These are phyloP conservation scores for Rhodosporidiobolus odoratus DNA, from an alignment of 768 basidiomycete genomes.

Conservation along the genomic window DNA sequence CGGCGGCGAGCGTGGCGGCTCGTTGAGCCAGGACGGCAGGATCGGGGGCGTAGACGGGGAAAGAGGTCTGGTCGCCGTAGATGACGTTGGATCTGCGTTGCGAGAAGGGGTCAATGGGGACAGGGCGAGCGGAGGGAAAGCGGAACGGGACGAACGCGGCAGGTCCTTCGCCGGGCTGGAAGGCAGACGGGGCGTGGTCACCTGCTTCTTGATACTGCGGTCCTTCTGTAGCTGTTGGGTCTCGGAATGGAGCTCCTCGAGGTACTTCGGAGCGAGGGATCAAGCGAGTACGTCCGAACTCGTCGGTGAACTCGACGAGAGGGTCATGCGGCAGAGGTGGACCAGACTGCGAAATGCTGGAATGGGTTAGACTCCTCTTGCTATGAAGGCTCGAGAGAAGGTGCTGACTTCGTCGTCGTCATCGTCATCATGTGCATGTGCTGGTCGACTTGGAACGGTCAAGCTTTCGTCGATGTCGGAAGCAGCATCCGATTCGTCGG, in stretches of 20 bases:
- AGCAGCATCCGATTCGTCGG: background rate
- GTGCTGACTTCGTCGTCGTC: slow-evolving; percentile 22
- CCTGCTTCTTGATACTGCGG: background rate
- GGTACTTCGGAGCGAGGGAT: slow-evolving; percentile 34
- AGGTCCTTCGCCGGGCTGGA: slow-evolving; percentile 22
- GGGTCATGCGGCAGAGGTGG: slow-evolving; percentile 15
- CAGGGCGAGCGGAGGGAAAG: background rate
- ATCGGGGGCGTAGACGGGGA: slow-evolving; percentile 81
- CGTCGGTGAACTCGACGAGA: slow-evolving; percentile 39
- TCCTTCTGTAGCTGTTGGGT: background rate
- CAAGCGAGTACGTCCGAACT: slow-evolving; percentile 41
- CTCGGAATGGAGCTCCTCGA: slow-evolving; percentile 22
- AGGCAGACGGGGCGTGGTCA: slow-evolving; percentile 1
- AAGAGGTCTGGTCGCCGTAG: slow-evolving; percentile 54
- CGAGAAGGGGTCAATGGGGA: background rate
- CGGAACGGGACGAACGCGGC: background rate
- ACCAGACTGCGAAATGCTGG: background rate
- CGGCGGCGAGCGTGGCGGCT: slow-evolving; percentile 62
- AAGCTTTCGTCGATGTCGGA: slow-evolving; percentile 31
- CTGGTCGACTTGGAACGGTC: slow-evolving; percentile 20
- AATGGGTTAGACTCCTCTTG: background rate
- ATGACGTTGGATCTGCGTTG: slow-evolving; percentile 27
- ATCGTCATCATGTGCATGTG: too few relatives aligned
- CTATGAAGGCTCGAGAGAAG: background rate
- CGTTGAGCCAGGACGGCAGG: slow-evolving; percentile 72